Evolutionary conservation across 257 asterid species (phyloP), one percentile per base, ranked within the genome.

Genomic region (Osmanthus fragrans): DNA sequence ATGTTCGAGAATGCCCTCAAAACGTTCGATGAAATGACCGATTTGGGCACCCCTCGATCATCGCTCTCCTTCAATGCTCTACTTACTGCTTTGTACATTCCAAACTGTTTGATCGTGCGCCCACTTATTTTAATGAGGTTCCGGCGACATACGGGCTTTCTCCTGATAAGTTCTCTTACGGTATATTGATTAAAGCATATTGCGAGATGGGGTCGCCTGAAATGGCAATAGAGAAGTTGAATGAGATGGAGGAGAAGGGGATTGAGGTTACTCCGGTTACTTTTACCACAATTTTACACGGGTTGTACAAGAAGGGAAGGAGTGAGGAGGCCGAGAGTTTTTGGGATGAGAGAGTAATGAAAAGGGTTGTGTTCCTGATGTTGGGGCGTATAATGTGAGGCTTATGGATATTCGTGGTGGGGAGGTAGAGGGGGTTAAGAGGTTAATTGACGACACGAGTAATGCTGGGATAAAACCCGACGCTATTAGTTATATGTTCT

Each of bases 31-130:
- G 83, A 92, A 73, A 92, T 94, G 97, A 73, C 86, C 5, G 88
- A 87, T 18, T 75, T 94, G 32, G 96, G 95, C 74, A 91, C 96
- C 49, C 96, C 94, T 30, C 88, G 94, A 66, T 80, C 97, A 8
- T 25, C 89, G 6, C 80, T 85, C 42, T 94, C 97, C 4, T 91
- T 94, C 51, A 92, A 94, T 71, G 85, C 93, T 29, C 88, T 94
- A 23, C 90, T 94, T 58, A 49, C 67, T 15, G 96, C 96, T 66
- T 82, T 63, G 56, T 79, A 51, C 65, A 76, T 18, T 84, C 88
- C 64, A 87, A 86, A 83, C 67, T 34, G 37, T 89, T 79, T 13
- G 88, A 88, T 34, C 89, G 87, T 16, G 94, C 87, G 25, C 89
- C 90, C 30, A 66, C 39, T 5, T 82, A 79, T 84, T 91, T 94